Evolutionary conservation across 805 yeast genomes (phyloP), one percentile per base, ranked within the genome.

Genomic region (Yarrowia sp.): DNA sequence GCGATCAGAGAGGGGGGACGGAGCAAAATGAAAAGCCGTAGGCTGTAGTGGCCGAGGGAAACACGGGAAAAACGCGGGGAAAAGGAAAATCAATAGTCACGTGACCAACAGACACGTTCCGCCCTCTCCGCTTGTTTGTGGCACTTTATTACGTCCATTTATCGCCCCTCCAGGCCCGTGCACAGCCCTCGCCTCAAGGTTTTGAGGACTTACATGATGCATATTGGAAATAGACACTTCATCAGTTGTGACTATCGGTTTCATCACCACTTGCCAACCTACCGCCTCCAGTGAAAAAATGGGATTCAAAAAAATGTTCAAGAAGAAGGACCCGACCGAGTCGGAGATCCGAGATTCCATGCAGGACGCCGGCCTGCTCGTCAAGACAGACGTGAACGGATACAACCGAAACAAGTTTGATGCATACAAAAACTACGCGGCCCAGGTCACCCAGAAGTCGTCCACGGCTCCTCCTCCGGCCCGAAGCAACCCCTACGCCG

Each of bases 391-490:
- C 55, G 44, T 36, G 17, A 38, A 24, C 44, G 36, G 46, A 8
- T 61, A 61, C 66, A 47, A 47, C 55, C 55, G 66, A 5, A 61
- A 61, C 66, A 61, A 61, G 66, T 61, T 61, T n/a, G 66, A 61
- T 36, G 55, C 66, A 14, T 61, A 61, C 55, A 61, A 61, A 17
- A 34, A 46, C 55, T 61, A 61, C 49, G 66, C 66, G 7, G 66
- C 66, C n/a, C 66, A 61, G 38, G 66, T 61, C 12, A 38, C 66
- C 1, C 43, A 38, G 36, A 34, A 44, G n/a, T 20, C 39, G 20
- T 12, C 42, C 2, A 17, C 15, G 1, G 44, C 46, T 20, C 55
- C 53, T 36, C 50, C 64, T 13, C 38, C 55, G 30, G 38, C 44
- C 33, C 44, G 44, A 9, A 20, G 24, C 55, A 61, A 61, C 46